Evolutionary conservation across 495 filamentous ascomycete species (phyloP).

Genomic region (Umbilicaria muhlenbergii): DNA sequence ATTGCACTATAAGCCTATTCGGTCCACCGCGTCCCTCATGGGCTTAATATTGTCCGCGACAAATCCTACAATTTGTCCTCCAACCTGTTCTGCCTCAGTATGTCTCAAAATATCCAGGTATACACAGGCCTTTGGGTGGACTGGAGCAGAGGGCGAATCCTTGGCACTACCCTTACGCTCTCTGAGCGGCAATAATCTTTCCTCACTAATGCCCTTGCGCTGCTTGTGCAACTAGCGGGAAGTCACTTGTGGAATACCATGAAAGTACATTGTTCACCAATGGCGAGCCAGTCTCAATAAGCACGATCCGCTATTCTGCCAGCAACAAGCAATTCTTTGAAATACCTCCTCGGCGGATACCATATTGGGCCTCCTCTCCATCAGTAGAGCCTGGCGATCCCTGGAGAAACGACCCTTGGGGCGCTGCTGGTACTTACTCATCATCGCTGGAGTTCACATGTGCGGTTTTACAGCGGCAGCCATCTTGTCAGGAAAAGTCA

Average conservation of each 20-base stretch:
- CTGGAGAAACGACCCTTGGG: not conserved
- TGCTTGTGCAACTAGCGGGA: conserved; percentile 8
- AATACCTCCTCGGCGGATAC: conserved; percentile 8
- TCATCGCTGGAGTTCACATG: conserved; percentile 8
- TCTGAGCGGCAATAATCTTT: conserved; percentile 7
- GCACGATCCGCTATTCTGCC: conserved; percentile 7
- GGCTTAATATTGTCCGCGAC: too few relatives aligned
- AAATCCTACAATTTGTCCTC: too few relatives aligned
- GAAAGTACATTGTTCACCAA: conserved; percentile 6
- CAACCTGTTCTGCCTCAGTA: too few relatives aligned
- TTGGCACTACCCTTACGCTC: conserved; percentile 12
- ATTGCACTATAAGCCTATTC: too few relatives aligned
- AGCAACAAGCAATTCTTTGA: conserved; percentile 12
- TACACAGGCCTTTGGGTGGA: conserved; percentile 13
- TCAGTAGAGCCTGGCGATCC: conserved; percentile 13
- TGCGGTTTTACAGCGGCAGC: conserved; percentile 14
- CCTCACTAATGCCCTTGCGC: conserved; percentile 12
- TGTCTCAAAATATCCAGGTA: too few relatives aligned
- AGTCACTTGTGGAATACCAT: conserved; percentile 9
- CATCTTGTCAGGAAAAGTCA: not conserved
- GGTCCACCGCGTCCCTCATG: too few relatives aligned
- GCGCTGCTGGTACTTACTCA: conserved; percentile 11
- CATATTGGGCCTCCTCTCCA: conserved; percentile 7
- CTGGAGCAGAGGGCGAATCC: conserved; percentile 12
- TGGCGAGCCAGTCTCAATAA: not conserved